Conservation (phyloP, 2,329 filamentous ascomycete genomes). For the Cladosporium sp. region DNA sequence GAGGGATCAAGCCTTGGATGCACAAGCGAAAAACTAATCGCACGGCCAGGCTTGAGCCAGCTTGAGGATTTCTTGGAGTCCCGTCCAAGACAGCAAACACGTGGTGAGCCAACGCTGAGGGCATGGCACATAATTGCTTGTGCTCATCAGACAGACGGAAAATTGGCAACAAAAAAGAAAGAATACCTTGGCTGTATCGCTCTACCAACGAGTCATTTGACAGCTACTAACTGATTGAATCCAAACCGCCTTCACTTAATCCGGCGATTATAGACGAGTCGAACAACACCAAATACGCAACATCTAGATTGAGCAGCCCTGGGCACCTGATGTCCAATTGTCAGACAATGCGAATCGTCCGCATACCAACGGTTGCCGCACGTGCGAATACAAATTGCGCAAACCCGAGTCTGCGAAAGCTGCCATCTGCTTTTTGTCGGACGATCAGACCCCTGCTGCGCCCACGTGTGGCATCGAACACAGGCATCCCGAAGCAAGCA, state of each 20-base stretch:
- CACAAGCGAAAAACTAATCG: constrained; percentile 4
- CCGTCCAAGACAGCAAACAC: neutral
- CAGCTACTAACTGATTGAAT: neutral
- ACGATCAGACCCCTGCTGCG: neutral
- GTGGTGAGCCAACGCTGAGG: neutral
- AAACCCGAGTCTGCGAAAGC: neutral
- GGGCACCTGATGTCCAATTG: neutral
- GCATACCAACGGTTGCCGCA: neutral
- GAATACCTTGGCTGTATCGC: neutral
- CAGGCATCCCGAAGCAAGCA: neutral
- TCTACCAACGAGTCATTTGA: neutral
- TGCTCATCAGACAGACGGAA: neutral
- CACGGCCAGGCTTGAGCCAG: constrained; percentile 5
- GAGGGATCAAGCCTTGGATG: too few species aligned
- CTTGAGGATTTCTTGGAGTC: constrained; percentile 6
- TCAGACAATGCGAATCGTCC: neutral
- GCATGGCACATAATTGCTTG: neutral
- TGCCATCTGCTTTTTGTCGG: neutral
- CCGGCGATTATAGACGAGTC: neutral
- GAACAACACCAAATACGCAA: neutral
- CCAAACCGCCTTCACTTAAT: neutral
- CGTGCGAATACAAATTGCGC: neutral
- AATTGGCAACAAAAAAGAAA: neutral
- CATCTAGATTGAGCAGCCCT: neutral
- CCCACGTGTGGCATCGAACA: neutral